These are phyloP conservation scores for Solanum lycopersicoides DNA, from an alignment of 257 asterid genomes.

Conservation along the genomic window DNA sequence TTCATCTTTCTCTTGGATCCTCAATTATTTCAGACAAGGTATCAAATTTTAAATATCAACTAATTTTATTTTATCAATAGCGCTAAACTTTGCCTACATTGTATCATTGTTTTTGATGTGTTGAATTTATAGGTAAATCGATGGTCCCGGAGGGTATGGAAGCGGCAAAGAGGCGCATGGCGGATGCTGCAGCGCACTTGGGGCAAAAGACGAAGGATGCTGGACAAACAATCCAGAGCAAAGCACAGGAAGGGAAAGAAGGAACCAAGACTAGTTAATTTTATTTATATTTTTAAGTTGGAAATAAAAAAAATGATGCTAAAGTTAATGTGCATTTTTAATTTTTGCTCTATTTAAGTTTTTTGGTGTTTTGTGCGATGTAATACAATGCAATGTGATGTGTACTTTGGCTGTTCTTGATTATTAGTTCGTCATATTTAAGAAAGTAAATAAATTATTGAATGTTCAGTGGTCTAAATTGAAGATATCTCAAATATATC, in stretches of 20 bases:
- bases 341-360: background rate
- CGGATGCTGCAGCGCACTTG: slow-evolving; percentile 33
- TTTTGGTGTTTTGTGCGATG: background rate
- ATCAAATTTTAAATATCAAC: too few relatives aligned
- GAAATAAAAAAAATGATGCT: background rate
- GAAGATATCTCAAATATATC: background rate
- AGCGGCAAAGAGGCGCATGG: slow-evolving; percentile 42
- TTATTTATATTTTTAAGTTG: background rate
- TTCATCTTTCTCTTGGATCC: slow-evolving; percentile 68
- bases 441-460: background rate
- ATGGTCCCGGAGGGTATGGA: slow-evolving; percentile 37
- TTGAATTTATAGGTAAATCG: slow-evolving; percentile 4
- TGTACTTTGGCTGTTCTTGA: background rate
- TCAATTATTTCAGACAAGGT: slow-evolving; percentile 41
- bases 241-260: slow-evolving; percentile 36
- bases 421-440: background rate
- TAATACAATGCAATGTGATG: background rate
- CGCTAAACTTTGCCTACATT: too few relatives aligned
- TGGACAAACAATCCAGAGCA: slow-evolving; percentile 50
- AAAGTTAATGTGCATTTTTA: background rate
- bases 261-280: background rate
- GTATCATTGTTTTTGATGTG: background rate
- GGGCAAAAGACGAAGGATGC: slow-evolving; percentile 67
- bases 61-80: too few relatives aligned
- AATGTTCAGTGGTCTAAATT: too few relatives aligned